Base-by-base conservation (phyloP, 495 filamentous ascomycete species). In the Aspergillus diversus region DNA sequence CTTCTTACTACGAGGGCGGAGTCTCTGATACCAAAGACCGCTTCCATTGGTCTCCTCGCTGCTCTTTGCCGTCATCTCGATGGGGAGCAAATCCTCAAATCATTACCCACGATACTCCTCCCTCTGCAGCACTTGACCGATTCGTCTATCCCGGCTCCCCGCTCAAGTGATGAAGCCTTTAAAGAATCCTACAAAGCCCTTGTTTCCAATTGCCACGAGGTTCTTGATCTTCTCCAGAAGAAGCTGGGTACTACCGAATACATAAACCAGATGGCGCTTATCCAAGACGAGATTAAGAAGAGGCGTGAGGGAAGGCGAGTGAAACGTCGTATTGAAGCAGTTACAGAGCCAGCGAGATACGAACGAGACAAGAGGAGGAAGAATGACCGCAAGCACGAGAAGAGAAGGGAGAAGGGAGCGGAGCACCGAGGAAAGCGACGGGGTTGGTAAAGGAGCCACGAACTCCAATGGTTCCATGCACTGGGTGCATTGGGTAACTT, bases 91-190 rank as follows among this genome's bases (percentile, higher is more conserved):
- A 78, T 98, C 7, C 69, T 68, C 5, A 79, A 84, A 0, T 88
- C 84, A 8, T 75, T 94, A 17, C 61, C 73, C 15, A 79, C 82
- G 54, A 83, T 97, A 57, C 83, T 99, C 5, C 84, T 89, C 27
- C 92, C 95, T 15, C 81, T 97, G 16, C 87, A 92, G 70, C 90
- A 94, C 69, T 75, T 97, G 49, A 94, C 91, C 0, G 93, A 97
- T 67, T 77, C 90, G 13, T 84, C 86, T 0, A 92, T 93, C 43
- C 84, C 88, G 0, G 75, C 81, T 3, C 89, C 90, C 0, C 85
- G 86, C 58, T 90, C 88, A 16, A 73, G 75, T 7, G 88, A 94
- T 69, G 79, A 85, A 47, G 72, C 72, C 0, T 95, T 92, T 81
- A 86, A 81, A 64, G 80, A 85, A 17, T 79, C 81, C 2, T 88